Evolutionary conservation across 805 yeast genomes (phyloP).

Genomic region (Alloascoidea hylecoeti): DNA sequence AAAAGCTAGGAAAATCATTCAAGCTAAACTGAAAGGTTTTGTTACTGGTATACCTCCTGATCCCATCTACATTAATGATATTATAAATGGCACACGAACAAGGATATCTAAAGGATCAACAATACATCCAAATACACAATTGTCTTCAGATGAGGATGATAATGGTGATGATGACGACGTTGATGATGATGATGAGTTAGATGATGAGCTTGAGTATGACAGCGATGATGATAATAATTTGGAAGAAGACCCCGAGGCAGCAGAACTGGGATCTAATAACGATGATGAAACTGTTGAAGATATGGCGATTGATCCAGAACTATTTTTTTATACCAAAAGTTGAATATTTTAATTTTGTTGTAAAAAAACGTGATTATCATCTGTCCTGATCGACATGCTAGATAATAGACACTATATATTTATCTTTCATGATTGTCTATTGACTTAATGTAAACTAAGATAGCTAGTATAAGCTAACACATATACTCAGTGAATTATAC

Average conservation of each 20-base stretch:
- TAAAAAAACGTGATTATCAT: too few relatives aligned
- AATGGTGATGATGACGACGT: background rate
- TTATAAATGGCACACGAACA: too few relatives aligned
- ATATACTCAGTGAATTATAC: too few relatives aligned
- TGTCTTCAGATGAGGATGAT: background rate
- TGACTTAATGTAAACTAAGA: too few relatives aligned
- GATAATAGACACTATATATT: too few relatives aligned
- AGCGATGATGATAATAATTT: background rate
- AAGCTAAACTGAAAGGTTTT: slow-evolving; percentile 45
- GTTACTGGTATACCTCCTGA: background rate
- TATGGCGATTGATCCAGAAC: background rate
- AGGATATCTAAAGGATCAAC: background rate
- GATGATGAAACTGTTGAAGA: background rate
- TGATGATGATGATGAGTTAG: background rate
- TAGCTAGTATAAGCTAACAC: too few relatives aligned
- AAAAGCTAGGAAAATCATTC: slow-evolving; percentile 51
- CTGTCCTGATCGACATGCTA: too few relatives aligned
- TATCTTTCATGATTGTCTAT: too few relatives aligned
- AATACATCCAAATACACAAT: background rate
- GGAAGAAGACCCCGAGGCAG: too few relatives aligned
- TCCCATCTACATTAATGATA: background rate
- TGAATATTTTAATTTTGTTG: too few relatives aligned
- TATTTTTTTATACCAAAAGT: too few relatives aligned
- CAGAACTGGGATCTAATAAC: too few relatives aligned
- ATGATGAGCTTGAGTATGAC: background rate